These are phyloP conservation scores for Fusarium torreyae DNA, from an alignment of 2,329 filamentous ascomycete genomes.

Conservation along the genomic window DNA sequence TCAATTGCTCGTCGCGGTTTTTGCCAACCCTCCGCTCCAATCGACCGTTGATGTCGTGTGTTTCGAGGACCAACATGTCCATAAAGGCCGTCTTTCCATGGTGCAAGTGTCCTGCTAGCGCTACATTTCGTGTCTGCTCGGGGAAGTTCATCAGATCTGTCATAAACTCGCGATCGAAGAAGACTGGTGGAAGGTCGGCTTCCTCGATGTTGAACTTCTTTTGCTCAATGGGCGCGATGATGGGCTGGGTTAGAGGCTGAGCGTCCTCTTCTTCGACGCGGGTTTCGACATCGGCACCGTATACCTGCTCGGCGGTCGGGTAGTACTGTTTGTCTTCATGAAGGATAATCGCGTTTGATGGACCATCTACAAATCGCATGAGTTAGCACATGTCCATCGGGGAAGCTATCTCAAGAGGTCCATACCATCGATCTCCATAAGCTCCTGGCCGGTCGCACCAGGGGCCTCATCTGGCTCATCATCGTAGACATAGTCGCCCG, in stretches of 20 bases:
- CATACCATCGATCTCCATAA: conserved; percentile 93
- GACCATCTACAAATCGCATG: conserved; percentile 70
- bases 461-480: conserved; percentile 78
- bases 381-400: conserved; percentile 20
- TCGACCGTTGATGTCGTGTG: conserved; percentile 86
- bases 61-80: conserved; percentile 98
- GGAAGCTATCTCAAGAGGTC: neutral
- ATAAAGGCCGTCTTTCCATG: conserved; percentile 98
- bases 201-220: conserved; percentile 98
- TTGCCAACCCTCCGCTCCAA: conserved; percentile 86
- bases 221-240: conserved; percentile 91
- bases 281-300: conserved; percentile 94
- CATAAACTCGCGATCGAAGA: conserved; percentile 93
- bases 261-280: conserved; percentile 97
- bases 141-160: conserved; percentile 96
- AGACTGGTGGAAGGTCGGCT: conserved; percentile 88
- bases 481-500: conserved; percentile 85
- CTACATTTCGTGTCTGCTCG: conserved; percentile 93
- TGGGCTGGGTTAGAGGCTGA: conserved; percentile 91
- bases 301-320: conserved; percentile 96
- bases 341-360: conserved; percentile 96
- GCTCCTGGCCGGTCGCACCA: conserved; percentile 79
- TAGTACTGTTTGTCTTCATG: conserved; percentile 99
- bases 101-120: conserved; percentile 91
- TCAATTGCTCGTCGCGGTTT: conserved; percentile 88